Base-by-base conservation (phyloP, 2,329 filamentous ascomycete species). In the Penicillium sp. region DNA sequence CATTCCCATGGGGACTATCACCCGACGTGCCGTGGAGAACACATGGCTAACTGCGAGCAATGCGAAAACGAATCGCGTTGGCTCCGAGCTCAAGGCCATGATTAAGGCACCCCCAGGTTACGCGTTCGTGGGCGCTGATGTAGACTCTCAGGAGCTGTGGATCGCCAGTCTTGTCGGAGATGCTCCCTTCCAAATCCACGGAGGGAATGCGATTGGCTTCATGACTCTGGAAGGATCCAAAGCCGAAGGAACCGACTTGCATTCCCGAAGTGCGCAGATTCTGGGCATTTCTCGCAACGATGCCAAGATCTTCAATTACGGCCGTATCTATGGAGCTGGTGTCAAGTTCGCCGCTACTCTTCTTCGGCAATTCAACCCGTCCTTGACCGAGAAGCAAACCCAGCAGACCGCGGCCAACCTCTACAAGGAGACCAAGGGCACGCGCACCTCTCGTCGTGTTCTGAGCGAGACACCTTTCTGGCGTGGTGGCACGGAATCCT, bases 201-300 rank as follows among this genome's bases (percentile, higher is more conserved):
- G 94, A 38, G 95, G 94, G 47, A 97, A 96, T 67, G 94, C 95
- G 1, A 89, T 99, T 52, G 94, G 95, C 0, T 99, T 99, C 77
- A 99, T 99, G 95, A 99, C 94, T 0, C 79, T 99, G 1, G 95
- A 99, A 74, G 92, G 94, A 13, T 94, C 90, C 44, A 97, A 99
- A 73, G 86, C 90, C 5, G 90, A 89, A 2, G 92, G 92, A 4
- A 99, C 92, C 0, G 92, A 99, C 70, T 75, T 97, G 50, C 92
- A 99, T 72, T 96, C 92, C 6, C 89, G 92, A 28, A 99, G 94
- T 25, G 95, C 94, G 1, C 81, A 82, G 5, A 99, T 99, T 51
- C 74, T 99, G 2, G 92, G 92, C 6, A 99, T 99, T 55, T 95
- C 90, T 2, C 83, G 94, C 55, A 96, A 96, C 64, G 86, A 96